Evolutionary conservation across 139 green algal genomes (phyloP).

Genomic region (Yamagishiella unicocca): DNA sequence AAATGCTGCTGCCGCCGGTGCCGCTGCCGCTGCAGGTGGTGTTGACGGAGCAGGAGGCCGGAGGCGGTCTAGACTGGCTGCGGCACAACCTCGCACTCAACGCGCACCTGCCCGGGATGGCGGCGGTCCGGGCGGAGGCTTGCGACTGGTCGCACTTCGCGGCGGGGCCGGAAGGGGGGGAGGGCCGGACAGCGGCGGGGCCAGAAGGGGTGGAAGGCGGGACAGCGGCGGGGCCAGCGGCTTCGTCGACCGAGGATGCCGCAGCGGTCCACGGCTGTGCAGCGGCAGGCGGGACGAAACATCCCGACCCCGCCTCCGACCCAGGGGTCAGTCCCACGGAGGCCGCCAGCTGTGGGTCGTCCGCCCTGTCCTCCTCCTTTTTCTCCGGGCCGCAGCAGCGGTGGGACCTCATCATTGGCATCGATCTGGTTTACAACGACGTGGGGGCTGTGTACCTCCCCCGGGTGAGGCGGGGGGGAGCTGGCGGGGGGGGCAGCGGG

Average conservation of each 20-base stretch:
- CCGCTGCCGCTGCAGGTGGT: too few species aligned
- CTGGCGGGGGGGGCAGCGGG: not conserved
- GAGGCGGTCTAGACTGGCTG: slow-evolving; percentile 60
- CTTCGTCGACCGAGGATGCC: too few species aligned
- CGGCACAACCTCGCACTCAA: slow-evolving; percentile 57
- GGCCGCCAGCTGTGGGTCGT: not conserved
- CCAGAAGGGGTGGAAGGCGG: not conserved
- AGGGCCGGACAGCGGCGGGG: not conserved
- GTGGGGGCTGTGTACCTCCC: slow-evolving; percentile 30
- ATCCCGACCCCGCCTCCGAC: too few species aligned
- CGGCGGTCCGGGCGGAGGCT: not conserved
- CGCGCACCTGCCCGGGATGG: not conserved
- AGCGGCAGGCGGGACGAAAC: too few species aligned
- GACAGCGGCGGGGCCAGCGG: too few species aligned
- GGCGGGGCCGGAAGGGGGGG: not conserved
- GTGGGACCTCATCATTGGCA: slow-evolving; percentile 58
- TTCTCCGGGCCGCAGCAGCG: not conserved
- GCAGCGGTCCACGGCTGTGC: not conserved
- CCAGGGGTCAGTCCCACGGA: not conserved
- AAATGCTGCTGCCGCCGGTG: too few species aligned
- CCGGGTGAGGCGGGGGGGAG: not conserved
- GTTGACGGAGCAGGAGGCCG: slow-evolving; percentile 59
- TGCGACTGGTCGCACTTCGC: slow-evolving; percentile 53
- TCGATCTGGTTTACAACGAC: slow-evolving; percentile 59
- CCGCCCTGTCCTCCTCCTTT: not conserved